phyloP scores from a whole-genome alignment of 2,329 filamentous ascomycete genomes.

The Aureobasidium sp. region DNA sequence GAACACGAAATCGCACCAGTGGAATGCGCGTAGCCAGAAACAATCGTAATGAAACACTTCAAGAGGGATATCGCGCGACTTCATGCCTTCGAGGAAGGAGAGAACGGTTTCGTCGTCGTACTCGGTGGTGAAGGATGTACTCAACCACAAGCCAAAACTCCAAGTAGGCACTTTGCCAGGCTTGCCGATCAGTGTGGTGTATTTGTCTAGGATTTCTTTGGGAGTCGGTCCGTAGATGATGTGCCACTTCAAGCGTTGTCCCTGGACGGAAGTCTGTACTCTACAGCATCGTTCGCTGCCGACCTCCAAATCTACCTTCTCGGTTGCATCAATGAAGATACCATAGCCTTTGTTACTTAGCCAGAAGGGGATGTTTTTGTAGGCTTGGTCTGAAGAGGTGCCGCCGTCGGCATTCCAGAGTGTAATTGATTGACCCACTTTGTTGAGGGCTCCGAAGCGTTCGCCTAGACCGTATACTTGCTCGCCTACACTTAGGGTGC shows the following conservation, averaged over 20 bases:
- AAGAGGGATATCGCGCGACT: conserved; percentile 53
- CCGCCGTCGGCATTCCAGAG: conserved; percentile 57
- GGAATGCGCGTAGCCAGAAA: conserved; percentile 69
- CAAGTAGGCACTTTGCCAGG: conserved; percentile 59
- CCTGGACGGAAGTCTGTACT: conserved; percentile 60
- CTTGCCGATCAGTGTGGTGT: conserved; percentile 58
- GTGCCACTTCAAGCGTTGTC: conserved; percentile 64
- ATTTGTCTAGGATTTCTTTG: conserved; percentile 61
- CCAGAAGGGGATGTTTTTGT: conserved; percentile 65
- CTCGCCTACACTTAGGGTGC: conserved; percentile 46
- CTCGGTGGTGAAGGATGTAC: conserved; percentile 65
- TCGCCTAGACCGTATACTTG: conserved; percentile 67
- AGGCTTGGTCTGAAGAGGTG: conserved; percentile 61
- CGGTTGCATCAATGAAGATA: conserved; percentile 64
- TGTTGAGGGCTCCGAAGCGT: conserved; percentile 68
- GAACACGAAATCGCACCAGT: conserved; percentile 69
- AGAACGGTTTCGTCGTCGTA: conserved; percentile 63
- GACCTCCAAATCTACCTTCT: conserved; percentile 62
- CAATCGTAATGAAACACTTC: conserved; percentile 70
- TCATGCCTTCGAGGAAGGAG: conserved; percentile 62
- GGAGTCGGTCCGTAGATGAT: conserved; percentile 63
- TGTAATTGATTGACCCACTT: conserved; percentile 61
- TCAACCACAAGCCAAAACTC: conserved; percentile 71
- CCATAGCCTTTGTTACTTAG: conserved; percentile 67
- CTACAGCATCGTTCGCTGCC: conserved; percentile 65